Base-by-base conservation (phyloP, 2,329 filamentous ascomycete species). In the Seiridium cupressi region DNA sequence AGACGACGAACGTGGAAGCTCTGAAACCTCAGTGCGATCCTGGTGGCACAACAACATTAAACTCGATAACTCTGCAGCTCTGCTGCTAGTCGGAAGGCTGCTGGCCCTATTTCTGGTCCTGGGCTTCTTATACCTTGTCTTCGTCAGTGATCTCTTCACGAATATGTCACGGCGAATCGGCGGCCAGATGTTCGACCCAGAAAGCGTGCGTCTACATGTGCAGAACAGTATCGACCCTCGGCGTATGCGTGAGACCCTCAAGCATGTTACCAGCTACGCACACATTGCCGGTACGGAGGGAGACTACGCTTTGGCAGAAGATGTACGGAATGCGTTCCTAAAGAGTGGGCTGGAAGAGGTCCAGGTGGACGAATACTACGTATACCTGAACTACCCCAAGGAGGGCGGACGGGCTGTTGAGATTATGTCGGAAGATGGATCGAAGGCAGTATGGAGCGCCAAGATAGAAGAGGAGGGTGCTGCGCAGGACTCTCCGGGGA, bases 271-370 rank as follows among this genome's bases (percentile, higher is more conserved):
- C 4, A 85, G 84, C 59, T 97, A 91, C 72, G 91, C 95, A 63
- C 95, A 98, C 74, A 83, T 98, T 63, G 95, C 92, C 2, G 95
- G 95, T n/a, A 96, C 93, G 3, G 89, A 97, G 77, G 95, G 95
- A 53, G 94, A 96, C 76, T 93, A 89, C 68, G 91, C 89, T 51
- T 82, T 96, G 58, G 94, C 92, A 6, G 85, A 92, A 77, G 96
- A 93, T 79, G 86, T 97, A 58, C 84, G 93, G 74, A 87, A 87
- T 68, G 84, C 89, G 73, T 97, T 97, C 74, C 77, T 79, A 65
- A 83, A 82, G 55, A 88, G 89, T 51, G 84, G 86, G 3, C 81
- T 99, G 70, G 93, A 97, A 67, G 81, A 89, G 60, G 88, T 96
- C 34, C 78, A 81, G 55, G 82, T 92, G 69, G 90, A 96, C 68